These are phyloP conservation scores for Monascus purpureus DNA, from an alignment of 495 filamentous ascomycete genomes.

Conservation along the genomic window DNA sequence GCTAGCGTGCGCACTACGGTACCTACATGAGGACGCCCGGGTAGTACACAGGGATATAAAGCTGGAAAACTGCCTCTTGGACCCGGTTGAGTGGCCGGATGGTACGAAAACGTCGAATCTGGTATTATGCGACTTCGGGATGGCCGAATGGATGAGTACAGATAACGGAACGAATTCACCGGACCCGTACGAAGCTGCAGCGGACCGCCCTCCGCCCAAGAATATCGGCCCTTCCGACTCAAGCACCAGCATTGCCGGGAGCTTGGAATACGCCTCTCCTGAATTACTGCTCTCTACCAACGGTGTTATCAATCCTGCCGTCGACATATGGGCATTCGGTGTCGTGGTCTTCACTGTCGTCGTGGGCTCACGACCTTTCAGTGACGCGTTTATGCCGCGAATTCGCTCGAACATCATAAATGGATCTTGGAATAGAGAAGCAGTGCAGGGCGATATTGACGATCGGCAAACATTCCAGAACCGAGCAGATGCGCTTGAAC, in stretches of 20 bases:
- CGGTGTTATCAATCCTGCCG: constrained; percentile 38
- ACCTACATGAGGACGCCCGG: constrained; percentile 58
- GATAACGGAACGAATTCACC: constrained; percentile 35
- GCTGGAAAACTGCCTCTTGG: constrained; percentile 62
- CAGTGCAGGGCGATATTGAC: constrained; percentile 24
- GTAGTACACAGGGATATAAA: constrained; percentile 66
- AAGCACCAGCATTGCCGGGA: constrained; percentile 45
- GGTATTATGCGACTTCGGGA: constrained; percentile 61
- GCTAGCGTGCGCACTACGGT: constrained; percentile 54
- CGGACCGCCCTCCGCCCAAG: constrained; percentile 30
- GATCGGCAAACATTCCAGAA: constrained; percentile 11
- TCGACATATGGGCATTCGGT: constrained; percentile 64
- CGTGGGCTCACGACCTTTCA: constrained; percentile 55
- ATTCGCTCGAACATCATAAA: constrained; percentile 45
- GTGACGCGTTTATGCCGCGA: constrained; percentile 44
- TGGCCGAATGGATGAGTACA: constrained; percentile 54
- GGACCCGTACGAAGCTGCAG: constrained; percentile 34
- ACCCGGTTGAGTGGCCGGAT: constrained; percentile 34
- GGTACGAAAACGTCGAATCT: constrained; percentile 38
- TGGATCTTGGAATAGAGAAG: constrained; percentile 45
- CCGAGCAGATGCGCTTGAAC: constrained; percentile 32
- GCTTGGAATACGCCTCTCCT: constrained; percentile 53
- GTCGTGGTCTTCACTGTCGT: constrained; percentile 50
- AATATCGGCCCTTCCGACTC: constrained; percentile 42
- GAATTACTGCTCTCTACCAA: constrained; percentile 38